phyloP scores from a whole-genome alignment of 495 filamentous ascomycete genomes.

The Aspergillus homomorphus region DNA sequence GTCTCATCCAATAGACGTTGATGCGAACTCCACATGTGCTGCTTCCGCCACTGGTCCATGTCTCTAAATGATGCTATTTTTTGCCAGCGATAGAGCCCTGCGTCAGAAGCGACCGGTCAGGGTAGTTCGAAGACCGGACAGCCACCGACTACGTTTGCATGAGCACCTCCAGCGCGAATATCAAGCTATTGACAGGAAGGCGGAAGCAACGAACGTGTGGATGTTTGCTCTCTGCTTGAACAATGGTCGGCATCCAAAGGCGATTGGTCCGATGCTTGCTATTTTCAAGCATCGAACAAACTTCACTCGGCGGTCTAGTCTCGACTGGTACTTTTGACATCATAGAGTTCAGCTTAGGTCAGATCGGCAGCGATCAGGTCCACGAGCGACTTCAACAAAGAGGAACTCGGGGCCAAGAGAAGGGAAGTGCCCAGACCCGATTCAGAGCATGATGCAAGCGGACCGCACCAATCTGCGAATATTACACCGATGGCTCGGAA shows the following conservation, averaged over 20 bases:
- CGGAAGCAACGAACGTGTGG: constrained; percentile 8
- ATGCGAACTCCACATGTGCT: constrained; percentile 11
- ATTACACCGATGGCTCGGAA: constrained; percentile 22
- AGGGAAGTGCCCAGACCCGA: not conserved
- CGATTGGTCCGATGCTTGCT: constrained; percentile 15
- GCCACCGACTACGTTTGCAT: constrained; percentile 28
- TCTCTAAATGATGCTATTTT: constrained; percentile 3
- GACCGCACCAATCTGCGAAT: not conserved
- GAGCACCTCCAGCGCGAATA: constrained; percentile 3
- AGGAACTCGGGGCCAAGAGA: constrained; percentile 10
- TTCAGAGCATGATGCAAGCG: constrained; percentile 19
- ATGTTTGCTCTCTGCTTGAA: constrained; percentile 22
- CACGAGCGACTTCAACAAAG: constrained; percentile 6
- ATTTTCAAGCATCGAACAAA: constrained; percentile 22
- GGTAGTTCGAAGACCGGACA: constrained; percentile 12
- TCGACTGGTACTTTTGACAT: constrained; percentile 24
- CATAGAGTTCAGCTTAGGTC: constrained; percentile 3
- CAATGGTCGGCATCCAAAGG: constrained; percentile 6
- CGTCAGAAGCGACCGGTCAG: constrained; percentile 6
- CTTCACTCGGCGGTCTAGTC: constrained; percentile 14
- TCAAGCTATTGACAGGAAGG: constrained; percentile 11
- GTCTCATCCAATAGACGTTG: constrained; percentile 16
- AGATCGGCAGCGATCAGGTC: constrained; percentile 5
- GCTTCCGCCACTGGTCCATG: not conserved
- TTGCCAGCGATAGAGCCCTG: not conserved